Base-by-base conservation (phyloP, 2,329 filamentous ascomycete species). In the Alternaria triticina region DNA sequence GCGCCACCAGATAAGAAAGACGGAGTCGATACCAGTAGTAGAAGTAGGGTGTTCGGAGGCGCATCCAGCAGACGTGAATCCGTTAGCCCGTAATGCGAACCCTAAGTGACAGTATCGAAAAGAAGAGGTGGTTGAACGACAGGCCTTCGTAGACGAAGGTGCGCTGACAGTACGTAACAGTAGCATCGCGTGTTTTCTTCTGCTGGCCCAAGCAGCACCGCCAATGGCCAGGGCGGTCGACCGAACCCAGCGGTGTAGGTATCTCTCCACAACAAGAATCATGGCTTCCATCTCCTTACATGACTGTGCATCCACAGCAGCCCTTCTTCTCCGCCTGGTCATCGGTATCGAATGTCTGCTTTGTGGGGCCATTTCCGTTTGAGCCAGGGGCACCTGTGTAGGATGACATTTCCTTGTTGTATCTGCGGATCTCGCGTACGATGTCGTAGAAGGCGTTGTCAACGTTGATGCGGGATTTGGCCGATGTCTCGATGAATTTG, bases 371-470 rank as follows among this genome's bases (percentile, higher is more conserved):
- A 51, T 54, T 54, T 62, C 74, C 90, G 73, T 87, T 88, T 72
- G 86, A 87, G 61, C 64, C 66, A 84, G 74, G 88, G 84, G 70
- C 90, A 61, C 90, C 91, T 66, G 90, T 89, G 82, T 96, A 93
- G 64, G 92, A 93, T 65, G 94, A 94, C 90, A 97, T 96, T 79
- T 98, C 95, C 81, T 96, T 95, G 89, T 99, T 98, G 84, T 97
- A 98, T 83, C 93, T 91, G 83, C 96, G 90, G 78, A 99, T 99
- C 81, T 98, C 96, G 80, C 96, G 91, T 62, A 99, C 96, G 73
- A 98, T 94, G 80, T 98, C 94, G 87, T 95, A 98, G 84, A 99
- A 99, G 59, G 95, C 94, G 83, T 96, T 94, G 83, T 99, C 96
- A 76, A 99, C 96, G 79, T 98, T 97, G 85, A 96, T 96, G 80